Conservation (phyloP, 1,284 basidiomycete genomes). For the Malassezia restricta region DNA sequence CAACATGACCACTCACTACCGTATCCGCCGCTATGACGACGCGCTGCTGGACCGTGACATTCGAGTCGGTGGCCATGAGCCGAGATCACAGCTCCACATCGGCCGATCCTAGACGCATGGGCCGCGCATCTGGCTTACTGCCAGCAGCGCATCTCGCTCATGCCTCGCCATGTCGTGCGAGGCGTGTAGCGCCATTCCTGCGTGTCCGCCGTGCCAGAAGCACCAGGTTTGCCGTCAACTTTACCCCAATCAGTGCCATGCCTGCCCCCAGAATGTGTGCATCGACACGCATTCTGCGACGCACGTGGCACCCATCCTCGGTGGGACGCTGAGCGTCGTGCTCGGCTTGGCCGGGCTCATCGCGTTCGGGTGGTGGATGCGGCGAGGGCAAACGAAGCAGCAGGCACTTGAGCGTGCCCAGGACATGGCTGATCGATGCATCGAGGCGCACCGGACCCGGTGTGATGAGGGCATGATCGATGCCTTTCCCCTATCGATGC, state of each 20-base stretch:
- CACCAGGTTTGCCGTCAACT: conserved; percentile 8
- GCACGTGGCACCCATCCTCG: background rate
- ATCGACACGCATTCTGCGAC: background rate
- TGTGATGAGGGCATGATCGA: background rate
- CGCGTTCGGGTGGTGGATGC: background rate
- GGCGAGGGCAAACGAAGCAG: background rate
- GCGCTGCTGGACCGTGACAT: background rate
- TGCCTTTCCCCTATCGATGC: background rate
- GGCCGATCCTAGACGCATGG: background rate
- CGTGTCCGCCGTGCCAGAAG: conserved; percentile 6
- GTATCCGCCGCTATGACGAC: conserved; percentile 6
- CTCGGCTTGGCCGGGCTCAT: background rate
- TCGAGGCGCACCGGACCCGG: background rate
- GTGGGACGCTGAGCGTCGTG: background rate
- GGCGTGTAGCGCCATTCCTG: background rate
- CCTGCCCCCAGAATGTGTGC: conserved; percentile 11
- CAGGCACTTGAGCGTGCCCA: background rate
- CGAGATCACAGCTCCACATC: background rate
- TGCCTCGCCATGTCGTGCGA: background rate
- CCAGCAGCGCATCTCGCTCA: background rate
- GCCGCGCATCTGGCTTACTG: background rate
- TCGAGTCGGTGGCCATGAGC: no score
- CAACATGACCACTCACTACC: conserved; percentile 2
- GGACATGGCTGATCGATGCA: background rate
- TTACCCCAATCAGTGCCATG: conserved; percentile 8